Evolutionary conservation across 1,139 yeast genomes (phyloP).

Genomic region (Scheffersomyces titani): DNA sequence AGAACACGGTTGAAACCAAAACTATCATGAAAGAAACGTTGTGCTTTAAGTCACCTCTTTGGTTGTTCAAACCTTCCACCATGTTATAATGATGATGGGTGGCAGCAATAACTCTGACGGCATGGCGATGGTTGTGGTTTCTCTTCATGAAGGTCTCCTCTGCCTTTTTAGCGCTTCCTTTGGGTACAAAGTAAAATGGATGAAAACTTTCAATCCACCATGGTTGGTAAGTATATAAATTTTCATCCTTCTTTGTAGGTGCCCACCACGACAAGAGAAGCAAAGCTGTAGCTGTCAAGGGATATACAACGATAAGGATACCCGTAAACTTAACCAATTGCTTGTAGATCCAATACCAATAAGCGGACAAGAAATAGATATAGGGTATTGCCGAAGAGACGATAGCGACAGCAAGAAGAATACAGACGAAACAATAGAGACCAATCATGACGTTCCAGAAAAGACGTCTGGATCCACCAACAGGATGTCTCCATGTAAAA

Average conservation of each 20-base stretch:
- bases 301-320: conserved; percentile 57
- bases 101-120: conserved; percentile 51
- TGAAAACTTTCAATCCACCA: conserved; percentile 74
- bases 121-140: conserved; percentile 51
- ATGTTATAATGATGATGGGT: conserved; percentile 44
- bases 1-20: conserved; percentile 49
- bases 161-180: conserved; percentile 48
- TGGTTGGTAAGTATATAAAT: conserved; percentile 66
- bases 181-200: conserved; percentile 55
- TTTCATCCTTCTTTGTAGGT: conserved; percentile 57
- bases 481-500: conserved; percentile 84
- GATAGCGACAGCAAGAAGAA: conserved; percentile 66
- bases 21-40: conserved; percentile 50
- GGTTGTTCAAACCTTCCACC: conserved; percentile 46
- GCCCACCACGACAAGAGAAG: conserved; percentile 54
- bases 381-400: conserved; percentile 68
- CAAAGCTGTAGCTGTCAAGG: conserved; percentile 53
- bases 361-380: conserved; percentile 51
- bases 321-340: conserved; percentile 61
- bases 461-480: conserved; percentile 58
- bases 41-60: conserved; percentile 52
- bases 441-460: conserved; percentile 58
- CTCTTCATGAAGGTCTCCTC: conserved; percentile 52
- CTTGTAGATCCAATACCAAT: conserved; percentile 50
- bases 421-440: conserved; percentile 55